Evolutionary conservation across 768 basidiomycete genomes (phyloP), one percentile per base, ranked within the genome.

Genomic region (Pisolithus tinctorius): DNA sequence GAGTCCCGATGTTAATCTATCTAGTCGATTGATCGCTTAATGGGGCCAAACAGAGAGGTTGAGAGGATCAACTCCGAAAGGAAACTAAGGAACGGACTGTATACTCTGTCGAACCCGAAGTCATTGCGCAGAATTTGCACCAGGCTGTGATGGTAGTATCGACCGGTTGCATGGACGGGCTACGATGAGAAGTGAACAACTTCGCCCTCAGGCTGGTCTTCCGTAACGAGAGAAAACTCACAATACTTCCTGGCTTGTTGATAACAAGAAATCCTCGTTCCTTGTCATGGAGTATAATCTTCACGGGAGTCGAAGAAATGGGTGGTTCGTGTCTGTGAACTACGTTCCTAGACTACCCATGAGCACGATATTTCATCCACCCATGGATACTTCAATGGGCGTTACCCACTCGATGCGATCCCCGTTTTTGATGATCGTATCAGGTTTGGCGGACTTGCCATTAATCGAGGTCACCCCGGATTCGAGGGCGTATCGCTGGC

Each of bases 271-370:
- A 93, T 55, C 86, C 79, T 23, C 84, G 81, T 57, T 89, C 82
- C 13, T 73, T 74, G 63, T 97, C 92, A 51, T 85, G 82, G 47
- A 84, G 74, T 4, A 97, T 68, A 36, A 98, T 76, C 55, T 83
- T 80, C 49, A 98, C 82, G 1, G 89, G 88, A 4, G 76, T 86
- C 2, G 86, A 82, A 1, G 93, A 85, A 4, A 99, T 86, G 3
- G 96, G 93, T 5, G 96, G 96, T 69, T 99, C 96, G 64, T 99
- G 96, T n/a, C 93, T 78, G 67, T 94, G 92, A 13, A 94, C 91
- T 13, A 94, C 78, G 61, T 97, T 96, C 62, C 92, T 94, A 59
- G 44, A 41, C 20, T 42, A 26, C 34, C 47, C 34, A 26, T 51
- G 29, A 48, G 51, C 34, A 51, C 39, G 34, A 11, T 4, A 20